Percentiles rank a stretch among this genome's conserved stretches.
These are phyloP conservation scores for Tulasnella sp. DNA, from an alignment of 768 basidiomycete genomes.

Conservation along the genomic window DNA sequence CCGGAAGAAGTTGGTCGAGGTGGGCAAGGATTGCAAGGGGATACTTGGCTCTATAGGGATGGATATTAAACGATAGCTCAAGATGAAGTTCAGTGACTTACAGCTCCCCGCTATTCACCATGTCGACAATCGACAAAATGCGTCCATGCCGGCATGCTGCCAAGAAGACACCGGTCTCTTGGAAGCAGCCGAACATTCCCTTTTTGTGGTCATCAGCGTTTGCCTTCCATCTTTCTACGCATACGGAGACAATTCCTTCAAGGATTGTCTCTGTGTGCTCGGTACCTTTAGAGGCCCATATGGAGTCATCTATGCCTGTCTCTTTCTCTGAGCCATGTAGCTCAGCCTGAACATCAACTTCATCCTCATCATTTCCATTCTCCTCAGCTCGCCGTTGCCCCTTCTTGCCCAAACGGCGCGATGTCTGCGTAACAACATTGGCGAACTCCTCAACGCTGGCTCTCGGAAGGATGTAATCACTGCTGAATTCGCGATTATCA, in stretches of 20 bases:
- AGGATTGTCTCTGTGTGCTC: too few relatives aligned
- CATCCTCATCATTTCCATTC: neutral
- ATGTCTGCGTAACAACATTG: neutral
- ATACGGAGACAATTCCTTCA: neutral
- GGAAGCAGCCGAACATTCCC: neutral
- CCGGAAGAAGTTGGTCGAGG: neutral
- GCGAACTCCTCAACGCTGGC: neutral
- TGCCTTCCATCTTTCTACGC: slow-evolving; percentile 21
- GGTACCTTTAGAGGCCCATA: too few relatives aligned
- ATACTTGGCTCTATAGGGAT: slow-evolving; percentile 5
- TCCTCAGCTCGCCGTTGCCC: neutral
- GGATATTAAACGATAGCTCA: neutral
- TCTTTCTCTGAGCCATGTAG: too few relatives aligned
- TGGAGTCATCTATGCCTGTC: too few relatives aligned
- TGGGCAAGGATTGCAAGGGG: neutral
- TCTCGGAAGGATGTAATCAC: neutral
- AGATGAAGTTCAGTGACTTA: neutral
- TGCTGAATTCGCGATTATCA: neutral
- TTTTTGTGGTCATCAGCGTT: slow-evolving; percentile 18
- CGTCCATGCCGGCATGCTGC: slow-evolving; percentile 11
- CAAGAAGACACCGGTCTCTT: slow-evolving; percentile 14
- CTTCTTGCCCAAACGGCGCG: neutral
- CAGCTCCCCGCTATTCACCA: slow-evolving; percentile 15
- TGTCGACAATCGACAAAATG: slow-evolving; percentile 9
- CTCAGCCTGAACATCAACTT: neutral